phyloP scores from a whole-genome alignment of 495 filamentous ascomycete genomes.

The Podospora pseudoanserina region DNA sequence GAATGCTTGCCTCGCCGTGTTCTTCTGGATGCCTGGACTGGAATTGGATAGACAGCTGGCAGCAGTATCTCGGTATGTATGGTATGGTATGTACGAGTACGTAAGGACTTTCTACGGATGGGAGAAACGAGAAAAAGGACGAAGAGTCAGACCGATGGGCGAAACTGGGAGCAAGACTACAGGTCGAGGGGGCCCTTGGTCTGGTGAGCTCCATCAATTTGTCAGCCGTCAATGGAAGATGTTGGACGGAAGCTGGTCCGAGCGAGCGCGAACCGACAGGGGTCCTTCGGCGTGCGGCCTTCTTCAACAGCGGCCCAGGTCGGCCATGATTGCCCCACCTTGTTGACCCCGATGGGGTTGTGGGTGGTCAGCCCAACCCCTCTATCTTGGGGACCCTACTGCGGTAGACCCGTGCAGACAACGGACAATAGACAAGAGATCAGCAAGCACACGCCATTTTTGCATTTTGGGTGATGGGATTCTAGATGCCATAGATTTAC shows the following conservation, averaged over 20 bases:
- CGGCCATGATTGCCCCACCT: not conserved
- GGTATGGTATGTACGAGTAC: not conserved
- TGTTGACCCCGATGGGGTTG: not conserved
- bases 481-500: not conserved
- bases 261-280: not conserved
- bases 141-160: slow-evolving; percentile 15
- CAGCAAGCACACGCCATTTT: not conserved
- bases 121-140: not conserved
- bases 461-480: not conserved
- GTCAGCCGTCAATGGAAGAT: slow-evolving; percentile 16
- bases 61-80: not conserved
- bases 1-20: not conserved
- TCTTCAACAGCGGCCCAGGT: not conserved
- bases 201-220: slow-evolving; percentile 14
- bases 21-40: slow-evolving; percentile 14
- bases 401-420: not conserved
- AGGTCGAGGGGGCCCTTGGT: slow-evolving; percentile 6
- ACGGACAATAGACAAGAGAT: not conserved
- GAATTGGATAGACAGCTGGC: not conserved
- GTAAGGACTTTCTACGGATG: not conserved
- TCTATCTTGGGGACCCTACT: not conserved
- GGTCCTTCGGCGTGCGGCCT: not conserved
- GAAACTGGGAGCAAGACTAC: not conserved
- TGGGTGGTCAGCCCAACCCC: not conserved
- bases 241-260: slow-evolving; percentile 1